phyloP scores from a whole-genome alignment of 345 rosid species.

The Cardamine occulta region DNA sequence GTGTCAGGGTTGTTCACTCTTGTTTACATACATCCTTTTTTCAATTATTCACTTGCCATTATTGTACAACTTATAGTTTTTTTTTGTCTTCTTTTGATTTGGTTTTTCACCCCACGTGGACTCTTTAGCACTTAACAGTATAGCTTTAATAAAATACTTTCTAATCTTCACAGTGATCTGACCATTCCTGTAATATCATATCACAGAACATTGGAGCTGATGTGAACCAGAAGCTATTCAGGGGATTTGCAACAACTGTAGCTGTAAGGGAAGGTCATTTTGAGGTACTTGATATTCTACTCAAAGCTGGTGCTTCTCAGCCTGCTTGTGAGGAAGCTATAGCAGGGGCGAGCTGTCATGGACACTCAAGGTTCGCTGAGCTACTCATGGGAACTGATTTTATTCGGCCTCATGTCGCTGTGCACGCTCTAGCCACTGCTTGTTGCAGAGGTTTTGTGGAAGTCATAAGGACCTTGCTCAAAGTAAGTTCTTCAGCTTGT shows the following conservation, averaged over 20 bases:
- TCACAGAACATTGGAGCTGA: slow-evolving; percentile 89
- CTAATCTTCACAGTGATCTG: slow-evolving; percentile 19
- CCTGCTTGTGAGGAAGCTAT: slow-evolving; percentile 95
- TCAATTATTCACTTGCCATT: slow-evolving; percentile 40
- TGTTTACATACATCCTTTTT: slow-evolving; percentile 28
- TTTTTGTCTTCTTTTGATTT: slow-evolving; percentile 33
- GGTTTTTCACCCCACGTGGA: slow-evolving; percentile 31
- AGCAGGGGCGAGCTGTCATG: slow-evolving; percentile 82
- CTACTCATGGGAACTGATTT: slow-evolving; percentile 88
- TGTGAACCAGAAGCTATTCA: slow-evolving; percentile 89
- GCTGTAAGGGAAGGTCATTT: slow-evolving; percentile 90
- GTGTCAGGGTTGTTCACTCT: slow-evolving; percentile 45
- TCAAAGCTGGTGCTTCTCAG: slow-evolving; percentile 91
- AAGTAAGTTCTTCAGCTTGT: slow-evolving; percentile 51
- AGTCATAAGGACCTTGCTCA: slow-evolving; percentile 68
- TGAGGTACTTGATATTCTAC: slow-evolving; percentile 81
- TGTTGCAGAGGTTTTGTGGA: slow-evolving; percentile 82
- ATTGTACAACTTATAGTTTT: slow-evolving; percentile 30
- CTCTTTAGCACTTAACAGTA: slow-evolving; percentile 15
- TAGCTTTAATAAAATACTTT: not conserved
- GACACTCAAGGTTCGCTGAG: slow-evolving; percentile 66
- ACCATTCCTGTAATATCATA: slow-evolving; percentile 16
- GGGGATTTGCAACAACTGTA: slow-evolving; percentile 90
- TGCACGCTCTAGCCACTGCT: slow-evolving; percentile 89
- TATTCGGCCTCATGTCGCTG: slow-evolving; percentile 81